Conservation (phyloP, 225 moss, liverwort and hornwort species). For the Thuidium tamariscinum region DNA sequence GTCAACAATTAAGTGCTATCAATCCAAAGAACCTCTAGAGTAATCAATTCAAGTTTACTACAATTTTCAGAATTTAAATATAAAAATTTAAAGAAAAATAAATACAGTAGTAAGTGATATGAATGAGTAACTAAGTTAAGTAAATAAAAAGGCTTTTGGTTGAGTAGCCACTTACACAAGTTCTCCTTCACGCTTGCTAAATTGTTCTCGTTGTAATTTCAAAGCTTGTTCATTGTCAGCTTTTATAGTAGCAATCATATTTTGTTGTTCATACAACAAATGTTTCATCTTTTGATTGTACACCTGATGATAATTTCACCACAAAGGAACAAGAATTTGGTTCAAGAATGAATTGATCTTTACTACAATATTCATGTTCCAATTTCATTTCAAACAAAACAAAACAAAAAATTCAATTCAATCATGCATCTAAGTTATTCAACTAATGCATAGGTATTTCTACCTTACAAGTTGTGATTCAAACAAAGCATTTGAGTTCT, state of each 20-base stretch:
- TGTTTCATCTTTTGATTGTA: conserved; percentile 98
- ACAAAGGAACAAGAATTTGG: not conserved
- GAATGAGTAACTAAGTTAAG: not conserved
- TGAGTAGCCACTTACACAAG: conserved; percentile 42
- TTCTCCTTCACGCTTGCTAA: conserved; percentile 54
- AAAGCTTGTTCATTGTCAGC: conserved; percentile 71
- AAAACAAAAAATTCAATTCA: not conserved
- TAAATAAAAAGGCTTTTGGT: not conserved
- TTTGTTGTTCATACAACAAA: conserved; percentile 77
- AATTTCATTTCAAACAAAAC: not conserved
- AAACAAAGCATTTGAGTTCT: not conserved
- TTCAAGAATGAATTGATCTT: not conserved
- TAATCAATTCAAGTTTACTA: not conserved
- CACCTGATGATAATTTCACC: conserved; percentile 18
- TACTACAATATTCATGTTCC: too few species aligned
- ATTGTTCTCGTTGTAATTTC: conserved; percentile 64
- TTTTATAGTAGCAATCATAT: conserved; percentile 51
- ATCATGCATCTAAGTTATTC: not conserved
- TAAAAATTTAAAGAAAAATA: not conserved
- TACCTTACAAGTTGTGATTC: not conserved
- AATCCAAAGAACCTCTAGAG: not conserved
- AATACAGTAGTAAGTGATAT: not conserved
- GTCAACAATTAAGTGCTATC: not conserved
- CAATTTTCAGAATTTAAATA: not conserved
- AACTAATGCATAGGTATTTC: not conserved